phyloP scores from a whole-genome alignment of 805 yeast species.

The Gaillardinia entomophila region DNA sequence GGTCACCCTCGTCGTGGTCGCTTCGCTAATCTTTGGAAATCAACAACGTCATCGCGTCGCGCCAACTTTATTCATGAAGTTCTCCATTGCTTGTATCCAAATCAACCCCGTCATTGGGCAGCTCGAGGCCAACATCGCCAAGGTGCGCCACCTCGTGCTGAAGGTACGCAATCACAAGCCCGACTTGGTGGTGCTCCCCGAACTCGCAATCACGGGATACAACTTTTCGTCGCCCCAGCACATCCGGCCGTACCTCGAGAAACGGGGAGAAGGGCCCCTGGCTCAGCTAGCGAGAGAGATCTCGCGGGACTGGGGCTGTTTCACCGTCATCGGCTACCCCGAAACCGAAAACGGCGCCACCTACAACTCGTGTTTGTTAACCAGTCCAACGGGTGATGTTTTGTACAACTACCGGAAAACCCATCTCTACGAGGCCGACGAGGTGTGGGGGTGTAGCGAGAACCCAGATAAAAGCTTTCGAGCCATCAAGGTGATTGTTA shows the following conservation, averaged over 20 bases:
- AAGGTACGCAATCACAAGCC: constrained; percentile 25
- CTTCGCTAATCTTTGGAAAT: too few species aligned
- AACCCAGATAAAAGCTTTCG: constrained; percentile 54
- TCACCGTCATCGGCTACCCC: constrained; percentile 80
- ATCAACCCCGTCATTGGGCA: constrained; percentile 60
- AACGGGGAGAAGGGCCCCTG: constrained; percentile 39
- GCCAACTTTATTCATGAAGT: too few species aligned
- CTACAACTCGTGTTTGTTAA: constrained; percentile 69
- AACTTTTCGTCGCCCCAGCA: constrained; percentile 47
- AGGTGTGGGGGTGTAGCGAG: constrained; percentile 72
- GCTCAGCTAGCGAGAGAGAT: constrained; percentile 52
- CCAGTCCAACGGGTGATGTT: constrained; percentile 52
- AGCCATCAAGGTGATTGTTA: constrained; percentile 39
- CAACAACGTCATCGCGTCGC: too few species aligned
- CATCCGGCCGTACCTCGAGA: constrained; percentile 56
- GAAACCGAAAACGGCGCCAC: constrained; percentile 38
- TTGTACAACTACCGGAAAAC: constrained; percentile 70
- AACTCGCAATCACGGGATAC: constrained; percentile 80
- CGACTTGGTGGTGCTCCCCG: constrained; percentile 78
- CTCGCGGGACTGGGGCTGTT: constrained; percentile 48
- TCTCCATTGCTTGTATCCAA: constrained; percentile 63
- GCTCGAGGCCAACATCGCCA: constrained; percentile 45
- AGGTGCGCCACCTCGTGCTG: constrained; percentile 40
- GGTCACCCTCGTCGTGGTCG: too few species aligned
- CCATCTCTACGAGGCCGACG: constrained; percentile 73